These are phyloP conservation scores for Microdochium trichocladiopsis DNA, from an alignment of 2,329 filamentous ascomycete species.

Conservation along the genomic window DNA sequence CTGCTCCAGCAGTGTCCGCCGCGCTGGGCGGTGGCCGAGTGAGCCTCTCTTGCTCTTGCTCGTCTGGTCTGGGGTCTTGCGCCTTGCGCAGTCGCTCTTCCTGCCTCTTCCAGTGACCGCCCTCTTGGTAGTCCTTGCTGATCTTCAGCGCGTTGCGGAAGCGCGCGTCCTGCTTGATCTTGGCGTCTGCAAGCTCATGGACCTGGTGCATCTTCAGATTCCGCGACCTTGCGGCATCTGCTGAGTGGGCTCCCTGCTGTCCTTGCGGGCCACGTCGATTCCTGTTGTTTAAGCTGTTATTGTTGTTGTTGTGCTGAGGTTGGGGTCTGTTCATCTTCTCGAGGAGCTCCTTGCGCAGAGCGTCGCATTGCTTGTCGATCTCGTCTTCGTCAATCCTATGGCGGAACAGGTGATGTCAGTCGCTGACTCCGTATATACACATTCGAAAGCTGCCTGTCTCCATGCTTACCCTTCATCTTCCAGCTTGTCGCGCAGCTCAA, in stretches of 20 bases:
- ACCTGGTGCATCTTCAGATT: conserved; percentile 87
- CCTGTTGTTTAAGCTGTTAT: not conserved
- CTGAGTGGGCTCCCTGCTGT: no score
- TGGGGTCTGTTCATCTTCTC: conserved; percentile 39
- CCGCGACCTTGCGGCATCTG: conserved; percentile 32
- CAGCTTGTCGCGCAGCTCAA: conserved; percentile 82
- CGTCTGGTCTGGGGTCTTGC: conserved; percentile 25
- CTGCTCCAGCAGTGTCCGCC: conserved; percentile 2
- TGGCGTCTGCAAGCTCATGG: conserved; percentile 91
- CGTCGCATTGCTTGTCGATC: conserved; percentile 72
- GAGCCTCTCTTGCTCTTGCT: not conserved
- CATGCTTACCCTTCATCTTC: conserved; percentile 74
- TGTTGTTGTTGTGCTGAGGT: not conserved
- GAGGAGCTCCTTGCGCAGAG: conserved; percentile 56
- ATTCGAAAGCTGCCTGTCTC: not conserved
- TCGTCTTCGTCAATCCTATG: conserved; percentile 75
- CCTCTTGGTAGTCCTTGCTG: conserved; percentile 77
- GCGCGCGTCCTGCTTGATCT: conserved; percentile 90
- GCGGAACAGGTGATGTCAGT: not conserved
- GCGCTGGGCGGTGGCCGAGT: no score
- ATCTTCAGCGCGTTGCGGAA: conserved; percentile 83
- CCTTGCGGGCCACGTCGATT: not conserved
- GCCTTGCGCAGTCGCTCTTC: conserved; percentile 57
- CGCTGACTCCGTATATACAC: not conserved
- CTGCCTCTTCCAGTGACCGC: conserved; percentile 77